Evolutionary conservation across 306 rosid species (phyloP).

Genomic region (Quercus aquifolioides): DNA sequence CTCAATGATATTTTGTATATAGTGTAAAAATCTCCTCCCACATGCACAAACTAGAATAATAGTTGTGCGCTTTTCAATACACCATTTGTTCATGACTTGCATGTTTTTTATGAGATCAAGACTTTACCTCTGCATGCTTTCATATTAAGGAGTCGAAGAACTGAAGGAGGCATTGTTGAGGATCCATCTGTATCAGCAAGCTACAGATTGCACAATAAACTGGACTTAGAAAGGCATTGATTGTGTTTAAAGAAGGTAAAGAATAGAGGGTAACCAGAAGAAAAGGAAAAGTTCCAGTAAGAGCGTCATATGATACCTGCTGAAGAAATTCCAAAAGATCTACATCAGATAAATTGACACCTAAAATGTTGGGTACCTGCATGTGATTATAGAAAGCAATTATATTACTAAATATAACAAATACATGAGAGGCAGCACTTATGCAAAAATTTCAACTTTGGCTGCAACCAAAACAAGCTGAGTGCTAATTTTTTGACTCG

Average conservation of each 20-base stretch:
- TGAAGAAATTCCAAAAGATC: constrained; percentile 96
- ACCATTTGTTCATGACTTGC: neutral
- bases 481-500: neutral
- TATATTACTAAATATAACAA: constrained; percentile 16
- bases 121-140: constrained; percentile 92
- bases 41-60: constrained; percentile 3
- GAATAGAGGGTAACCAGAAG: constrained; percentile 11
- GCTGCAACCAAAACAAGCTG: neutral
- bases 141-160: constrained; percentile 72
- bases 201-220: constrained; percentile 35
- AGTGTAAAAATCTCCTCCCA: neutral
- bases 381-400: constrained; percentile 8
- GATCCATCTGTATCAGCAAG: constrained; percentile 95
- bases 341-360: constrained; percentile 67
- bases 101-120: neutral
- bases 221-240: neutral
- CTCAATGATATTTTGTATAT: neutral
- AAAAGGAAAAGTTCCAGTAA: constrained; percentile 12
- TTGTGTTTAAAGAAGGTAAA: neutral
- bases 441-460: constrained; percentile 11
- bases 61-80: constrained; percentile 2
- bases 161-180: constrained; percentile 82
- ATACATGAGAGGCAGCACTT: neutral
- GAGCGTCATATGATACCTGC: constrained; percentile 55
- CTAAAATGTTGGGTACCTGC: constrained; percentile 93